phyloP scores from a whole-genome alignment of 352 stramenopile genomes.

The Globisporangium alternatum region DNA sequence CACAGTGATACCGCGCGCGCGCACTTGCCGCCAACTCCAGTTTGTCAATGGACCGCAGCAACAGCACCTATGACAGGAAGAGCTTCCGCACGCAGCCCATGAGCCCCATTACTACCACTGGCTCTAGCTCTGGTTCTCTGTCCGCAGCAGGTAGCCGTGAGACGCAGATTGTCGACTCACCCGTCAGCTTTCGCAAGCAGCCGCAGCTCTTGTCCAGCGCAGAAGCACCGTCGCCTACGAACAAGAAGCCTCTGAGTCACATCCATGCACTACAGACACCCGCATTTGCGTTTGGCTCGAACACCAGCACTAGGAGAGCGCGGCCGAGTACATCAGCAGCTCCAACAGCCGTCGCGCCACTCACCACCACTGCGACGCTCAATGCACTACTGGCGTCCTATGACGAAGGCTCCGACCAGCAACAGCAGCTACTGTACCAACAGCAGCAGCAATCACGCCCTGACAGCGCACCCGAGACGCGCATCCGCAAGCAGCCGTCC shows the following conservation, averaged over 20 bases:
- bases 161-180: slow-evolving; percentile 15
- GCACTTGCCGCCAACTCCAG: too few relatives aligned
- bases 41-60: slow-evolving; percentile 1
- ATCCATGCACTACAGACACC: background rate
- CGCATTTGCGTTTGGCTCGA: background rate
- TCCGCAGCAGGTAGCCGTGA: background rate
- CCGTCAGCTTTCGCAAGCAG: slow-evolving; percentile 15
- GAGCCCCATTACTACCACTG: background rate
- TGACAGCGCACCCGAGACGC: slow-evolving; percentile 9
- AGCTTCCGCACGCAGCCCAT: background rate
- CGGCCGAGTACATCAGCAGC: background rate
- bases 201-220: background rate
- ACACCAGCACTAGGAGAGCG: background rate
- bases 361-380: slow-evolving; percentile 31
- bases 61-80: background rate
- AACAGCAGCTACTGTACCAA: background rate
- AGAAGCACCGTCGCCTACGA: background rate
- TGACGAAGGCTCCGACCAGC: slow-evolving; percentile 1
- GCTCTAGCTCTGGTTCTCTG: background rate
- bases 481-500: slow-evolving; percentile 3
- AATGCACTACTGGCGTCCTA: slow-evolving; percentile 30
- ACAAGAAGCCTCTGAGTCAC: slow-evolving; percentile 1
- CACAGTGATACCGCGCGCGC: background rate
- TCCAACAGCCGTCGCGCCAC: background rate
- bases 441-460: slow-evolving; percentile 6